A percentile compares a stretch with the other conserved stretches of the same genome.
Evolutionary conservation across 148 eudicot genomes (phyloP).

Genomic region (Pharnaceum exiguum): DNA sequence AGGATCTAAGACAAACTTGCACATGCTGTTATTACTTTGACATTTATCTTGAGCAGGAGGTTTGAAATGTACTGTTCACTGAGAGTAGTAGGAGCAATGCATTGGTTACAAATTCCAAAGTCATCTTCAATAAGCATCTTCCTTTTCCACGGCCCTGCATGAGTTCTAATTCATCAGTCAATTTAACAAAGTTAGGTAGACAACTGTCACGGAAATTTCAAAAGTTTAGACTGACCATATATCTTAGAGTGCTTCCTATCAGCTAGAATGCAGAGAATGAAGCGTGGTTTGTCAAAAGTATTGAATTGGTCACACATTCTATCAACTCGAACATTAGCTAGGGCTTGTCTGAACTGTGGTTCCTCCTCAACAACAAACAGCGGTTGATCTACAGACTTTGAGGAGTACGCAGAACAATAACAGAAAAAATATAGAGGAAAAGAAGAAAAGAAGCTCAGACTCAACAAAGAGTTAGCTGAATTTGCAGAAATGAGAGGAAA

Average conservation of each 20-base stretch:
- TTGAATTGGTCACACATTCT: slow-evolving; percentile 27
- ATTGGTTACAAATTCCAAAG: slow-evolving; percentile 48
- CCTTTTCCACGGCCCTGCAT: slow-evolving; percentile 60
- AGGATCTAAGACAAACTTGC: not conserved
- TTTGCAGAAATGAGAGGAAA: not conserved
- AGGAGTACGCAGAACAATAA: slow-evolving; percentile 6
- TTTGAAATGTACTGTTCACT: slow-evolving; percentile 68
- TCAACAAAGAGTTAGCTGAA: too few relatives aligned
- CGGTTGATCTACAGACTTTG: slow-evolving; percentile 11
- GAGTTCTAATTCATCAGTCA: too few relatives aligned
- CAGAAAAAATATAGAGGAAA: not conserved
- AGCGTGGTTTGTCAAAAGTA: slow-evolving; percentile 11
- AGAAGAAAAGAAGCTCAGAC: not conserved
- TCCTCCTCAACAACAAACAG: slow-evolving; percentile 26
- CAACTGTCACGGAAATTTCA: not conserved
- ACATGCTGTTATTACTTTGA: slow-evolving; percentile 32
- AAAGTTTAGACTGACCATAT: slow-evolving; percentile 13
- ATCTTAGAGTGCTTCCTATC: slow-evolving; percentile 30
- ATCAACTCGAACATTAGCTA: slow-evolving; percentile 35
- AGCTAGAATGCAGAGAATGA: slow-evolving; percentile 27
- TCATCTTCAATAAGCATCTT: slow-evolving; percentile 48
- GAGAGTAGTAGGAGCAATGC: slow-evolving; percentile 55
- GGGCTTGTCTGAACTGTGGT: slow-evolving; percentile 24
- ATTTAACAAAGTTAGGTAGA: not conserved
- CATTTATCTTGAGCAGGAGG: slow-evolving; percentile 59